Evolutionary conservation across 1,284 basidiomycete genomes (phyloP).

Genomic region (Porodaedalea pini): DNA sequence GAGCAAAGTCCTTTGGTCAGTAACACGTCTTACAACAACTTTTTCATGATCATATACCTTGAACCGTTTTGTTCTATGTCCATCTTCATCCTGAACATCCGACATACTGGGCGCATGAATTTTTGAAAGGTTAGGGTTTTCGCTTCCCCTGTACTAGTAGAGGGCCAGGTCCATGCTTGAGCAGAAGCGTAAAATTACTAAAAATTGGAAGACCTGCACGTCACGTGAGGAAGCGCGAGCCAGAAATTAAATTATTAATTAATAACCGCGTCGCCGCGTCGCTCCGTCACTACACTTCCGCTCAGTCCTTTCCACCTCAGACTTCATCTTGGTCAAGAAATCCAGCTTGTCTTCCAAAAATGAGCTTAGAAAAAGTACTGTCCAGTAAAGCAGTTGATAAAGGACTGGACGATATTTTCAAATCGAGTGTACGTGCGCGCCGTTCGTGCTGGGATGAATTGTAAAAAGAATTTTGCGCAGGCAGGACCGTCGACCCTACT

Average conservation of each 20-base stretch:
- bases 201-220: too few species aligned
- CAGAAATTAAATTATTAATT: too few species aligned
- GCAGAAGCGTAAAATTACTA: too few species aligned
- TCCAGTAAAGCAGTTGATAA: slow-evolving; percentile 10
- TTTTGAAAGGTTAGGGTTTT: too few species aligned
- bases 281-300: background rate
- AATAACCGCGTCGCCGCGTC: too few species aligned
- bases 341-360: too few species aligned
- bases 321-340: too few species aligned
- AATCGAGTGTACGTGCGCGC: slow-evolving; percentile 13
- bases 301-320: background rate
- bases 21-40: background rate
- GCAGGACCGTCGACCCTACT: slow-evolving; percentile 15
- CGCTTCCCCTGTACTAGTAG: too few species aligned
- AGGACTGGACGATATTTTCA: slow-evolving; percentile 17
- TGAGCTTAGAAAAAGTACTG: slow-evolving; percentile 5
- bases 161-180: too few species aligned
- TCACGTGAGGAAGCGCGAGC: too few species aligned
- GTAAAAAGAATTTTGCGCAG: background rate
- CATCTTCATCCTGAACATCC: slow-evolving; percentile 24
- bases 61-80: slow-evolving; percentile 41
- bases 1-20: background rate
- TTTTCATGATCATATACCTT: slow-evolving; percentile 32
- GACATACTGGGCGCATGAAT: too few species aligned
- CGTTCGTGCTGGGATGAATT: background rate